A percentile compares a stretch with the other conserved stretches of the same genome.
These are phyloP conservation scores for Metarhizium humberi DNA, from an alignment of 2,329 filamentous ascomycete genomes.

Conservation along the genomic window DNA sequence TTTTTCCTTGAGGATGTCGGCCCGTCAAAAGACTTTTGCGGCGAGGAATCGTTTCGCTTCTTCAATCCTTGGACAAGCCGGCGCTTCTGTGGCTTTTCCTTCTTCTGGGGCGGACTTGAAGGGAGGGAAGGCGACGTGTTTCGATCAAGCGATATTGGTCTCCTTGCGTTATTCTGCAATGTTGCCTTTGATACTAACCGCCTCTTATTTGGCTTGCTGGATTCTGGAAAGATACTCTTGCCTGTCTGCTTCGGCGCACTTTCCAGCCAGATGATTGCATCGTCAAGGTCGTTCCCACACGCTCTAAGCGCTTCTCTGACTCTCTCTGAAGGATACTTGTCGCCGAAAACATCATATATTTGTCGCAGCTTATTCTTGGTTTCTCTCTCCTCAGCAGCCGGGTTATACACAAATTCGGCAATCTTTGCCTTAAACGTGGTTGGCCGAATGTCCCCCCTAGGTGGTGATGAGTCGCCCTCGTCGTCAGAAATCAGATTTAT, in stretches of 20 bases:
- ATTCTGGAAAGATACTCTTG: neutral
- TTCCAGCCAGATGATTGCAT: conserved; percentile 23
- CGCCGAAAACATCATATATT: conserved; percentile 26
- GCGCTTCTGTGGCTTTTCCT: conserved; percentile 13
- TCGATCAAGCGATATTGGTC: conserved; percentile 8
- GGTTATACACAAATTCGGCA: conserved; percentile 36
- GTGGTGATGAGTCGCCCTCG: conserved; percentile 34
- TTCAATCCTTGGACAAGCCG: conserved; percentile 28
- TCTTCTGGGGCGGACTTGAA: conserved; percentile 20
- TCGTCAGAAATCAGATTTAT: conserved; percentile 43
- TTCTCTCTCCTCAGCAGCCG: conserved; percentile 28
- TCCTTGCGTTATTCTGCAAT: conserved; percentile 12
- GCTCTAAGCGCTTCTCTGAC: conserved; percentile 23
- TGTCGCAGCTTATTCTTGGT: conserved; percentile 26
- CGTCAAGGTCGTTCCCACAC: conserved; percentile 25
- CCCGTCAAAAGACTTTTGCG: conserved; percentile 10
- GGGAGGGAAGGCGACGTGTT: conserved; percentile 12
- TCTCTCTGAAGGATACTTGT: conserved; percentile 18
- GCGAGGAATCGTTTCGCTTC: conserved; percentile 14
- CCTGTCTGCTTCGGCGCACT: conserved; percentile 6
- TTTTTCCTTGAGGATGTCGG: conserved; percentile 23
- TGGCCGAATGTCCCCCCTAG: conserved; percentile 53
- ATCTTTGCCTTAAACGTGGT: conserved; percentile 41
- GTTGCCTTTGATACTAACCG: conserved; percentile 22
- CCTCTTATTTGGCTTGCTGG: conserved; percentile 14